Percentiles rank a stretch among this genome's conserved stretches.
phyloP scores from a whole-genome alignment of 1,284 basidiomycete species.

The Salmacisia buchloeana region DNA sequence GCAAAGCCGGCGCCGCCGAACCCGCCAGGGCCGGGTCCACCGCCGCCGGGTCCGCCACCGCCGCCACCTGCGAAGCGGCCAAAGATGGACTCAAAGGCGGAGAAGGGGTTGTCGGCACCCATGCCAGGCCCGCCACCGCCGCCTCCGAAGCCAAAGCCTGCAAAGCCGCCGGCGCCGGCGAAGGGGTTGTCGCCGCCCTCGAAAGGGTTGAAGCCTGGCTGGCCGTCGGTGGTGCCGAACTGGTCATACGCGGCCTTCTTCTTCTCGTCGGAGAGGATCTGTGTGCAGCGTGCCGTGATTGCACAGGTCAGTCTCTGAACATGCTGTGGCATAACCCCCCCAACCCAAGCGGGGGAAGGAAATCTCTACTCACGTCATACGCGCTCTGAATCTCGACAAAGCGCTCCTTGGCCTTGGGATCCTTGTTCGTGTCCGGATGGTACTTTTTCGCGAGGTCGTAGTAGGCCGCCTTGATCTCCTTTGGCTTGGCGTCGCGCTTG shows the following conservation, averaged over 20 bases:
- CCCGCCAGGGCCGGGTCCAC: conserved; percentile 55
- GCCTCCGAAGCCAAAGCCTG: conserved; percentile 54
- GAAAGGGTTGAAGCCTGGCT: conserved; percentile 78
- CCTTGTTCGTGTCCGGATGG: conserved; percentile 95
- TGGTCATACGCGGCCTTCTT: conserved; percentile 89
- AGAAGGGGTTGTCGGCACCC: conserved; percentile 5
- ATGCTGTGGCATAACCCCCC: conserved; percentile 6
- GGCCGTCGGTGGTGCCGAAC: conserved; percentile 88
- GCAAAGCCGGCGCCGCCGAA: conserved; percentile 49
- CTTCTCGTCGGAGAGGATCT: conserved; percentile 70
- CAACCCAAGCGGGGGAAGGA: background rate
- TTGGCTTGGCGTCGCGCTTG: conserved; percentile 70
- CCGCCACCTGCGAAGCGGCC: conserved; percentile 58
- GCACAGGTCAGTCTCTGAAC: background rate
- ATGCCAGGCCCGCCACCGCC: conserved; percentile 53
- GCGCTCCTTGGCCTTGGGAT: conserved; percentile 80
- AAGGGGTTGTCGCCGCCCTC: conserved; percentile 53
- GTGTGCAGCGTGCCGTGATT: background rate
- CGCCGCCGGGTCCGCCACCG: conserved; percentile 52
- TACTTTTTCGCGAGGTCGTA: conserved; percentile 94
- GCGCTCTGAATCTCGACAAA: conserved; percentile 96
- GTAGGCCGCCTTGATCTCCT: conserved; percentile 95
- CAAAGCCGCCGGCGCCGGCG: conserved; percentile 63
- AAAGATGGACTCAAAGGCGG: conserved; percentile 81
- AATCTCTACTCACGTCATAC: conserved; percentile 70